phyloP scores from a whole-genome alignment of 352 stramenopile genomes.

The Globisporangium cederbergense region DNA sequence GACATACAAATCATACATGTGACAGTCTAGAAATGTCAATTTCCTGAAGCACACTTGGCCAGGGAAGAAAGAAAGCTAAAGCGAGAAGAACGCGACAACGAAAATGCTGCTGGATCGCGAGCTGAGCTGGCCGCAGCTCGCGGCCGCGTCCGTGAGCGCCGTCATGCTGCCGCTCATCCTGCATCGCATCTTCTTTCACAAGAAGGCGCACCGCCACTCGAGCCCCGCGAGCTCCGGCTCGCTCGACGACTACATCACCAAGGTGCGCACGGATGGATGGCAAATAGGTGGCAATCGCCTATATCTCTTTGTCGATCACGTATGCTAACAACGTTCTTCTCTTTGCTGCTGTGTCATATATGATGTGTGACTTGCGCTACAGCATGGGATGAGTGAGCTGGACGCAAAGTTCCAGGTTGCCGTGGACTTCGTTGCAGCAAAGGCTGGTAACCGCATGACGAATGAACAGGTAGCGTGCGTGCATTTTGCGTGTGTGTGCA shows the following conservation, averaged over 20 bases:
- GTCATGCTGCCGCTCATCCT: constrained; percentile 50
- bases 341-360: constrained; percentile 3
- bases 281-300: not conserved
- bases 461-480: constrained; percentile 52
- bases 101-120: constrained; percentile 9
- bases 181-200: constrained; percentile 49
- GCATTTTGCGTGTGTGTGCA: not conserved
- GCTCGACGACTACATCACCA: constrained; percentile 54
- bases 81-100: not conserved
- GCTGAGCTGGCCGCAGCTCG: constrained; percentile 30
- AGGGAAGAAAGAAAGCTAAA: not conserved
- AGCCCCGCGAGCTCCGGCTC: constrained; percentile 37
- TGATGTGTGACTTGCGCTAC: not conserved
- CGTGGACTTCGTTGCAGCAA: constrained; percentile 55
- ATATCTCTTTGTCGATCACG: not conserved
- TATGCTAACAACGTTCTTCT: not conserved
- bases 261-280: constrained; percentile 19
- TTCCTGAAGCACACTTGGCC: not conserved
- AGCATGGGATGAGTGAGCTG: constrained; percentile 57
- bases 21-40: not conserved
- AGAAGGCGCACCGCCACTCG: constrained; percentile 25
- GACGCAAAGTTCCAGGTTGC: constrained; percentile 73
- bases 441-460: constrained; percentile 43
- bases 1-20: not conserved
- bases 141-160: constrained; percentile 27